Evolutionary conservation across 2,329 filamentous ascomycete genomes (phyloP), one percentile per base, ranked within the genome.

Genomic region (Aspergillus fumigatiaffinis): DNA sequence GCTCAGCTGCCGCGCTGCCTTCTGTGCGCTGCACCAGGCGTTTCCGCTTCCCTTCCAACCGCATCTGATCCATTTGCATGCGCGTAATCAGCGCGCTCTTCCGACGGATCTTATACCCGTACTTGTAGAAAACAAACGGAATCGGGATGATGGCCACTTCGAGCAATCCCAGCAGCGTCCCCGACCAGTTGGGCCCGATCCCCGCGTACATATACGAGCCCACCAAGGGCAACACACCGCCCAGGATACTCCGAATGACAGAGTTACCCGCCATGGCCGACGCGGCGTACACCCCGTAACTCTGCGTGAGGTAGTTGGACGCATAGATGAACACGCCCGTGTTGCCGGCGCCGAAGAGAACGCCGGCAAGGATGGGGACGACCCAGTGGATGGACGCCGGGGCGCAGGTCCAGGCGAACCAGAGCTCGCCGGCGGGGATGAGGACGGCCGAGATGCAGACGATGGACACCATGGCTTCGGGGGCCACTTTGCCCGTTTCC

Each of bases 361-460:
- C 82, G 0, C 91, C 90, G 1, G 90, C 90, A 0, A 90, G 77
- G 51, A 95, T 87, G 1, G 90, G 88, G 21, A 85, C 80, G n/a
- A 91, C 86, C 88, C 90, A 95, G 70, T 91, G 92, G 32, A 95
- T 90, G 4, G 84, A 83, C 0, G 75, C 77, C 0, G 92, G 92
- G 0, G 91, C 84, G 59, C 87, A 92, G 0, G 92, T 96, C 91
- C 91, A 96, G 0, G 90, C 86, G 68, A 97, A 97, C 72, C 87
- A 88, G 25, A 97, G 82, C 73, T 96, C 88, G 17, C 92, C 92
- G 3, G 90, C 72, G 0, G 91, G 89, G 0, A 89, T 86, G 1
- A 91, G 77, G 1, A 95, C 71, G 0, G 90, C 85, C 3, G 89
- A 90, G 26, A 96, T 84, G 64, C 87, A 90, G 67, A 96, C 89